Percentiles rank a stretch among this genome's conserved stretches.
phyloP scores from a whole-genome alignment of 164 flowering plant species.

The Euptelea pleiosperma region DNA sequence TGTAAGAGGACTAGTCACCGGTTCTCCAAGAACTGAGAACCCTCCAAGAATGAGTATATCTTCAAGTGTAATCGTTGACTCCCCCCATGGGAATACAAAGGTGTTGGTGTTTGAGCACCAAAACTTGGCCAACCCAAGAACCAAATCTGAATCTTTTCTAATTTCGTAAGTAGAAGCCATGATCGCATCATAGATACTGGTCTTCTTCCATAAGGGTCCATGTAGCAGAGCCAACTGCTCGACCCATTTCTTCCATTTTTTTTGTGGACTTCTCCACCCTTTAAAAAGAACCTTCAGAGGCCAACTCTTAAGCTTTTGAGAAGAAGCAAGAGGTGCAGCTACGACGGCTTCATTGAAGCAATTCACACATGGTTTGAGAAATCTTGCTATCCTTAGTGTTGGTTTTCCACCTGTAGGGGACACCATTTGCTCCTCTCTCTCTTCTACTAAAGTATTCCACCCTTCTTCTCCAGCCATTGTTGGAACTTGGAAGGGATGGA shows the following conservation, averaged over 20 bases:
- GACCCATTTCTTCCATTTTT: conserved; percentile 33
- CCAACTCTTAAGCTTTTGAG: background rate
- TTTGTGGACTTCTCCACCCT: conserved; percentile 18
- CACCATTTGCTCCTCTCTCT: conserved; percentile 9
- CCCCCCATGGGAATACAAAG: conserved; percentile 43
- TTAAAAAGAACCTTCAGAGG: conserved; percentile 2
- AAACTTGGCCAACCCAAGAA: conserved; percentile 23
- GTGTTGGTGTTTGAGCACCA: conserved; percentile 32
- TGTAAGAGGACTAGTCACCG: conserved; percentile 10
- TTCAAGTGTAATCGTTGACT: conserved; percentile 29
- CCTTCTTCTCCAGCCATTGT: too few relatives aligned
- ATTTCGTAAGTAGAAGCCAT: conserved; percentile 18
- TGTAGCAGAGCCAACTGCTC: conserved; percentile 9
- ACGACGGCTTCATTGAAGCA: background rate
- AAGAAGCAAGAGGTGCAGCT: background rate
- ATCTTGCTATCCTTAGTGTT: conserved; percentile 9
- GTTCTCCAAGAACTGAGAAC: conserved; percentile 27
- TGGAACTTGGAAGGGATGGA: too few relatives aligned
- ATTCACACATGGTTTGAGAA: background rate
- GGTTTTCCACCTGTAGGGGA: background rate
- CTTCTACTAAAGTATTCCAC: too few relatives aligned
- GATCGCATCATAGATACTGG: conserved; percentile 29
- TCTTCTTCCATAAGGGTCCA: conserved; percentile 19
- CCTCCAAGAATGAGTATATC: conserved; percentile 35
- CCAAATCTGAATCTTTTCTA: conserved; percentile 5